Percentiles rank a stretch among this genome's conserved stretches.
phyloP scores from a whole-genome alignment of 2,329 filamentous ascomycete species.

The Daldinia eschscholtzii region DNA sequence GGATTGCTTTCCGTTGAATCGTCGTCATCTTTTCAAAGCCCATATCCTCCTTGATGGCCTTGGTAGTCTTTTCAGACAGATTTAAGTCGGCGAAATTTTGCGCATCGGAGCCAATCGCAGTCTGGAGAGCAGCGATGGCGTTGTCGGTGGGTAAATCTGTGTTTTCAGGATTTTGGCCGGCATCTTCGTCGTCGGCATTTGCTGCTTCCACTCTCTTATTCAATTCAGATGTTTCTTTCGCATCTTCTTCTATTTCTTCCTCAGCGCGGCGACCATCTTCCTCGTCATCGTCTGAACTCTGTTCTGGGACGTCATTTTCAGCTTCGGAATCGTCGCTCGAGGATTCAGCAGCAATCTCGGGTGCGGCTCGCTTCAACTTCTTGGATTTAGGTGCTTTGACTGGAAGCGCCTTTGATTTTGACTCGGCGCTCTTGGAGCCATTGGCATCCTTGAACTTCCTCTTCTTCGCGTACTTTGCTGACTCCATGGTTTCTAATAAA shows the following conservation, averaged over 20 bases:
- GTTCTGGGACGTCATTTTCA: constrained; percentile 43
- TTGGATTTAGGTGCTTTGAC: constrained; percentile 56
- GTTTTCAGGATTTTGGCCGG: constrained; percentile 36
- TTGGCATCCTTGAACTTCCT: constrained; percentile 56
- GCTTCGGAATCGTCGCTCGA: constrained; percentile 40
- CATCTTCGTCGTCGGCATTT: constrained; percentile 48
- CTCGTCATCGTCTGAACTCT: constrained; percentile 37
- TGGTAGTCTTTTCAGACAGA: constrained; percentile 88
- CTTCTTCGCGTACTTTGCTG: constrained; percentile 57
- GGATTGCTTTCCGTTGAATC: constrained; percentile 89
- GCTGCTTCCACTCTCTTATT: constrained; percentile 44
- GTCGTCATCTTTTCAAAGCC: constrained; percentile 95
- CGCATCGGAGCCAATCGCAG: constrained; percentile 71
- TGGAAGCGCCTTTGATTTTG: constrained; percentile 48
- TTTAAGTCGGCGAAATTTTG: constrained; percentile 84
- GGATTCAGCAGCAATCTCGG: constrained; percentile 42
- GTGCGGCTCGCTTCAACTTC: constrained; percentile 57
- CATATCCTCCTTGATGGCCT: constrained; percentile 86
- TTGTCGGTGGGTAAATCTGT: constrained; percentile 48
- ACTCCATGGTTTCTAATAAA: constrained; percentile 46
- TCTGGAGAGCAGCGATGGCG: constrained; percentile 63
- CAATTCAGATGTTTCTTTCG: constrained; percentile 42
- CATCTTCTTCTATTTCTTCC: constrained; percentile 42
- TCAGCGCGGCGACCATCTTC: constrained; percentile 41
- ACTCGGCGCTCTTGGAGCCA: constrained; percentile 48